Conservation (phyloP, 2,329 filamentous ascomycete genomes). For the Teratosphaeria nubilosa region DNA sequence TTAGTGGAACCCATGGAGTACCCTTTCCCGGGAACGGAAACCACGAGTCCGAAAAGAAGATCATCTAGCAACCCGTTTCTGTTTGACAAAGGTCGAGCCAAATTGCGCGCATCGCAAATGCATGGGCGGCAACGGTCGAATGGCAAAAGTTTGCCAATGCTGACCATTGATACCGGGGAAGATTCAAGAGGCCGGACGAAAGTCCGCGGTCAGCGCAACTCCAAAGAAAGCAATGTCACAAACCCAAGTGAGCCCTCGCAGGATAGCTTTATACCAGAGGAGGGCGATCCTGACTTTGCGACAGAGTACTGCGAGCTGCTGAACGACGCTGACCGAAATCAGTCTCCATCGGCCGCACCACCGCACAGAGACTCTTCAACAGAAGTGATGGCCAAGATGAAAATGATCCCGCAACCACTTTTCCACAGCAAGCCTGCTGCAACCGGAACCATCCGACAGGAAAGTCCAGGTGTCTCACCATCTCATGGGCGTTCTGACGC, state of each 20-base stretch:
- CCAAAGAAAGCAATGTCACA: slow-evolving; percentile 4
- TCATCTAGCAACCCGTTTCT: neutral
- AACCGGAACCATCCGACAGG: neutral
- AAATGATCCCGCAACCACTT: slow-evolving; percentile 23
- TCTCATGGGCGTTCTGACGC: neutral
- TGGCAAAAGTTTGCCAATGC: neutral
- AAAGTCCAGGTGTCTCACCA: neutral
- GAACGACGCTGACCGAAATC: slow-evolving; percentile 5
- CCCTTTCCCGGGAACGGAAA: neutral
- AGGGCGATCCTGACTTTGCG: slow-evolving; percentile 3
- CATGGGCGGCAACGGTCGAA: neutral
- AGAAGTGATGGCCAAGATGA: slow-evolving; percentile 20
- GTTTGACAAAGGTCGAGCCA: neutral
- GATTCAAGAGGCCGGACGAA: neutral
- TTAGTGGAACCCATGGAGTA: neutral
- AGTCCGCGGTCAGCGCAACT: slow-evolving; percentile 2
- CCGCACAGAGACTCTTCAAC: slow-evolving; percentile 10
- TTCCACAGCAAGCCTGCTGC: slow-evolving; percentile 14
- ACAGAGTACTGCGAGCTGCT: slow-evolving; percentile 20
- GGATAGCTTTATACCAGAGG: slow-evolving; percentile 1
- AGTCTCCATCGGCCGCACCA: neutral
- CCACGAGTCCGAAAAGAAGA: neutral
- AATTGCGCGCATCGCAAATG: neutral
- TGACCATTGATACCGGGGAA: neutral
- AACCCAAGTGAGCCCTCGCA: neutral